Evolutionary conservation across 805 yeast genomes (phyloP), one percentile per base, ranked within the genome.

Genomic region (Blastobotrys peoriensis): DNA sequence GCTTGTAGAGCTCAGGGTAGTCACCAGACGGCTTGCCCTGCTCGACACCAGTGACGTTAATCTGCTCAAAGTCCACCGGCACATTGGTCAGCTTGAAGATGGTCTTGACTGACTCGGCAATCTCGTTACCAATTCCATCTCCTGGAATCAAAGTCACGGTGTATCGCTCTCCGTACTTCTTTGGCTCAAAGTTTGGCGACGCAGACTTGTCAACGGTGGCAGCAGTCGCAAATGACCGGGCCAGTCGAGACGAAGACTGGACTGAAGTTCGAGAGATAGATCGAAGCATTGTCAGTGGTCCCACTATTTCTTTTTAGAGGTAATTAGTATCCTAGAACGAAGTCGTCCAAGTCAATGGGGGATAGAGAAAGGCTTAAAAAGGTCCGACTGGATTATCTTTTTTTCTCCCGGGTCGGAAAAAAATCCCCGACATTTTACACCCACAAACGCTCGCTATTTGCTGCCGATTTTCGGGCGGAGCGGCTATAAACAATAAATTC

Each of bases 51-150:
- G 84, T 84, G 51, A 84, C 79, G 44, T 68, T 57, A 53, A 62
- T 68, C 66, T 66, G 74, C 63, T 93, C 98, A 84, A 93, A 93
- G 58, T 88, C 96, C 55, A 91, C 81, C 56, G 98, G 98, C 36
- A 93, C 83, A 55, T 78, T 79, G 69, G 85, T 88, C 51, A 86
- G 78, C 63, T 81, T 76, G 75, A 91, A 91, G 64, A 91, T 85
- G 56, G 86, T 78, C 67, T 84, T 81, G 49, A 91, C 98, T 20
- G 97, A 84, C 66, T 85, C 91, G 48, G 98, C 83, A 64, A 89
- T 86, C 73, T 89, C 96, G 63, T 82, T 83, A 68, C 98, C 98
- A 56, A 89, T 84, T 78, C 98, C 98, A 65, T 91, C 98, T 60
- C 65, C 73, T 48, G 98, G 98, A 58, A 91, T 83, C 65, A 91